Percentiles rank a stretch among this genome's conserved stretches.
These are phyloP conservation scores for Panaeolus cyanescens DNA, from an alignment of 768 basidiomycete species.

Conservation along the genomic window DNA sequence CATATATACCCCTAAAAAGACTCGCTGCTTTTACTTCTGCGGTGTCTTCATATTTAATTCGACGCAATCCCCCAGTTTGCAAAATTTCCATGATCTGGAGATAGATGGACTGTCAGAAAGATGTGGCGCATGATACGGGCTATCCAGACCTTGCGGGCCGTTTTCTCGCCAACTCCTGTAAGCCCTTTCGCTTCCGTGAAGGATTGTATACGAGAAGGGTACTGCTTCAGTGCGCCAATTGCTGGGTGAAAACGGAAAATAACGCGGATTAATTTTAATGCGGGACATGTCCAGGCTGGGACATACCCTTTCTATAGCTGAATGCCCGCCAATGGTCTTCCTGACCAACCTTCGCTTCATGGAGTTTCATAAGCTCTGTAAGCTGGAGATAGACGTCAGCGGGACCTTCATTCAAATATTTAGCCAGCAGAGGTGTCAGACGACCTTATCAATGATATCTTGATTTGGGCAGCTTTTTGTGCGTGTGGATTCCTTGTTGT, in stretches of 20 bases:
- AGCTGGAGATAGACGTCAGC: conserved; percentile 43
- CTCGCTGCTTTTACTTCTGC: conserved; percentile 58
- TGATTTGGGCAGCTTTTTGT: conserved; percentile 56
- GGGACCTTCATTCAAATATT: background rate
- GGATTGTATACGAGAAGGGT: conserved; percentile 60
- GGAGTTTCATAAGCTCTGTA: conserved; percentile 63
- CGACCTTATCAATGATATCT: conserved; percentile 73
- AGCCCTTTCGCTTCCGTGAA: conserved; percentile 61
- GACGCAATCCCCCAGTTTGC: conserved; percentile 67
- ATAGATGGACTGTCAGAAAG: background rate
- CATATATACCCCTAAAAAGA: conserved; percentile 81
- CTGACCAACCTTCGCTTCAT: conserved; percentile 57
- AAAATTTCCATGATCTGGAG: conserved; percentile 80
- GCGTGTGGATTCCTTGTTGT: conserved; percentile 41
- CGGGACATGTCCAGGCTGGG: background rate
- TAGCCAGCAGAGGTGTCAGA: conserved; percentile 1
- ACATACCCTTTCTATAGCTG: conserved; percentile 66
- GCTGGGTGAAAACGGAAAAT: conserved; percentile 35
- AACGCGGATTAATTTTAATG: background rate
- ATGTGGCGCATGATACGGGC: background rate
- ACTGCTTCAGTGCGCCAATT: conserved; percentile 55
- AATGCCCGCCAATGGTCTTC: conserved; percentile 72
- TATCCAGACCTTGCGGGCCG: conserved; percentile 60
- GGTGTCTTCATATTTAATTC: conserved; percentile 68
- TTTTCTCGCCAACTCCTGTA: conserved; percentile 70